A percentile compares a stretch with the other conserved stretches of the same genome.
phyloP scores from a whole-genome alignment of 164 flowering plant species.

The Vitis rupestris region DNA sequence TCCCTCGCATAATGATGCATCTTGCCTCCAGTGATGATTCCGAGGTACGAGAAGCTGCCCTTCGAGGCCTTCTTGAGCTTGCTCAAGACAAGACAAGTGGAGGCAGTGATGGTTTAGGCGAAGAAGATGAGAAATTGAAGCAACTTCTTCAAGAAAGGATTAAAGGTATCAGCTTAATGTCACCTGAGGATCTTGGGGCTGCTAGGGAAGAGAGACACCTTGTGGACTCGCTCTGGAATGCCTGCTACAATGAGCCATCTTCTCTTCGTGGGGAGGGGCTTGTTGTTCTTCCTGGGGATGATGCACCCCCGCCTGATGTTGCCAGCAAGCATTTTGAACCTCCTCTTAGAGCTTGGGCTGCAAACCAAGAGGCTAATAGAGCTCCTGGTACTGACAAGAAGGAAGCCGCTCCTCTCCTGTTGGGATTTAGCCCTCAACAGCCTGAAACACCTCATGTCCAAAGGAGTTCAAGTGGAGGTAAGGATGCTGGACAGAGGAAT shows the following conservation, averaged over 20 bases:
- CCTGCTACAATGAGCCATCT: constrained; percentile 79
- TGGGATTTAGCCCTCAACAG: not conserved
- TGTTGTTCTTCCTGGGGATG: constrained; percentile 77
- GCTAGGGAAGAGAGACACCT: constrained; percentile 87
- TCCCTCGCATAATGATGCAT: constrained; percentile 79
- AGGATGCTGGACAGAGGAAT: not conserved
- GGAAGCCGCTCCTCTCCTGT: constrained; percentile 31
- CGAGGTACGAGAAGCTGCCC: constrained; percentile 91
- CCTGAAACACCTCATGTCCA: not conserved
- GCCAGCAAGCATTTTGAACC: constrained; percentile 78
- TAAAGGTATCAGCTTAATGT: constrained; percentile 63
- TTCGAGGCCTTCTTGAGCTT: constrained; percentile 75
- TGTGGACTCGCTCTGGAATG: constrained; percentile 80
- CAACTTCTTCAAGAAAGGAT: constrained; percentile 74
- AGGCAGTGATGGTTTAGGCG: constrained; percentile 17
- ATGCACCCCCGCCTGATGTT: constrained; percentile 83
- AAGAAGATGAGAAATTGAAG: constrained; percentile 62
- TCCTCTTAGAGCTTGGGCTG: constrained; percentile 70
- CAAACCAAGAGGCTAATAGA: constrained; percentile 19
- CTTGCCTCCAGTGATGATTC: constrained; percentile 79
- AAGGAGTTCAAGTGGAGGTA: constrained; percentile 4
- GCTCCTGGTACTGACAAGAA: constrained; percentile 40
- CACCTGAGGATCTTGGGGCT: constrained; percentile 78
- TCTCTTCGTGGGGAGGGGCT: constrained; percentile 77
- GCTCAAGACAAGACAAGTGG: constrained; percentile 37